Evolutionary conservation across 2,329 filamentous ascomycete species (phyloP).

Genomic region (Penicillium sp.): DNA sequence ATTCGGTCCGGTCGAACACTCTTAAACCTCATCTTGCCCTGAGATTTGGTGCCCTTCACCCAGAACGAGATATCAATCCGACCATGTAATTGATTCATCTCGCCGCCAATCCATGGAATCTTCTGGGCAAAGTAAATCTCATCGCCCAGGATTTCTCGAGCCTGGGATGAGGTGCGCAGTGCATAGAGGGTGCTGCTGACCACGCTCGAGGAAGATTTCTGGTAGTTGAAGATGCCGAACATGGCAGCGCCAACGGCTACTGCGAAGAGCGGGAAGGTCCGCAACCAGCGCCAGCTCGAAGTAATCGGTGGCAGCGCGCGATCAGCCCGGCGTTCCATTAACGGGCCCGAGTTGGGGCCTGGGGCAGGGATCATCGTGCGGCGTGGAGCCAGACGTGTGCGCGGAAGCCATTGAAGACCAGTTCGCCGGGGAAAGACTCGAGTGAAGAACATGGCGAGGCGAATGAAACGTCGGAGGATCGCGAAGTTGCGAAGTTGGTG

Average conservation of each 20-base stretch:
- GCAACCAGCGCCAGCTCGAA: slow-evolving; percentile 56
- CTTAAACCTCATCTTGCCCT: slow-evolving; percentile 72
- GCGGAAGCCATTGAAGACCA: slow-evolving; percentile 10
- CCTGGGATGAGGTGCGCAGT: slow-evolving; percentile 69
- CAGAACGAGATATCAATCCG: slow-evolving; percentile 79
- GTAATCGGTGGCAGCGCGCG: slow-evolving; percentile 47
- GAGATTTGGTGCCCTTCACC: slow-evolving; percentile 70
- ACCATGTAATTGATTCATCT: slow-evolving; percentile 91
- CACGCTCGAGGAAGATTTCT: slow-evolving; percentile 81
- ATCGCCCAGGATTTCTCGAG: slow-evolving; percentile 74
- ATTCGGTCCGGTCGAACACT: slow-evolving; percentile 64
- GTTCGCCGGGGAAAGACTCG: slow-evolving; percentile 14
- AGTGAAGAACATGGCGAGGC: slow-evolving; percentile 13
- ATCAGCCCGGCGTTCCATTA: slow-evolving; percentile 50
- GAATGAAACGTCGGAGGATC: neutral
- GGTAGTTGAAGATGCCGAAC: slow-evolving; percentile 97
- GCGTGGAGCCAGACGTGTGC: slow-evolving; percentile 18
- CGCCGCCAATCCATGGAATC: slow-evolving; percentile 76
- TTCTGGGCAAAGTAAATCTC: slow-evolving; percentile 74
- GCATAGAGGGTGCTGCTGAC: slow-evolving; percentile 89
- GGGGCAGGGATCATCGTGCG: slow-evolving; percentile 49
- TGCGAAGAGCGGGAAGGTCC: slow-evolving; percentile 75
- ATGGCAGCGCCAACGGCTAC: slow-evolving; percentile 63
- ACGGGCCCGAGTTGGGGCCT: slow-evolving; percentile 46
- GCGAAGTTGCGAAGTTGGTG: slow-evolving; percentile 2